phyloP scores from a whole-genome alignment of 2,329 filamentous ascomycete genomes.

The Sordariomycetes sp. region DNA sequence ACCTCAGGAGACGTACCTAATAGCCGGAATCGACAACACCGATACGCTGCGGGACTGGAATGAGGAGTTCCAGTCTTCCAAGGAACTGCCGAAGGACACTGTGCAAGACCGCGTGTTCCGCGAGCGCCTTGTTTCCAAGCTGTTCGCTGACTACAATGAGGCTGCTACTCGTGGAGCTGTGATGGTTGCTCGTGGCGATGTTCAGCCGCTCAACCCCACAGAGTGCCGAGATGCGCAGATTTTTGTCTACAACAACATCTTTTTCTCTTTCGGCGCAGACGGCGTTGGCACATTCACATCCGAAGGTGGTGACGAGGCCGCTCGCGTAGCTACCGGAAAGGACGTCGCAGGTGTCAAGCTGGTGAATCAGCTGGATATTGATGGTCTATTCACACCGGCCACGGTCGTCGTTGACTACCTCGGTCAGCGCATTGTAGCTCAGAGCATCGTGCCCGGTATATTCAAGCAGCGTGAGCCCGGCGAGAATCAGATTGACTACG shows the following conservation, averaged over 20 bases:
- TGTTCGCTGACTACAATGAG: conserved; percentile 97
- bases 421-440: conserved; percentile 91
- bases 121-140: conserved; percentile 85
- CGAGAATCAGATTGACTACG: conserved; percentile 98
- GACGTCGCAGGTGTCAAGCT: conserved; percentile 90
- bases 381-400: conserved; percentile 87
- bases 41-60: conserved; percentile 98
- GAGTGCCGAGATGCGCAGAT: conserved; percentile 91
- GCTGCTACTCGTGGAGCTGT: conserved; percentile 88
- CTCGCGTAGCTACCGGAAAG: conserved; percentile 90
- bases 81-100: conserved; percentile 85
- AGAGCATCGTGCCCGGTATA: conserved; percentile 96
- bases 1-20: conserved; percentile 85
- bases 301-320: conserved; percentile 94
- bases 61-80: conserved; percentile 95
- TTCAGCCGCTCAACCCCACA: conserved; percentile 89
- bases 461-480: conserved; percentile 97
- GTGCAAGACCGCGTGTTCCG: conserved; percentile 95
- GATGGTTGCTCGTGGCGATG: conserved; percentile 83
- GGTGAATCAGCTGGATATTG: conserved; percentile 95
- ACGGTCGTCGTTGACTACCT: conserved; percentile 96
- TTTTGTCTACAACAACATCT: conserved; percentile 99
- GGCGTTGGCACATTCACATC: conserved; percentile 95
- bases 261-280: conserved; percentile 97
- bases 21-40: conserved; percentile 84